Conservation (phyloP, 805 yeast species). For the Yamadazyma philogaea region DNA sequence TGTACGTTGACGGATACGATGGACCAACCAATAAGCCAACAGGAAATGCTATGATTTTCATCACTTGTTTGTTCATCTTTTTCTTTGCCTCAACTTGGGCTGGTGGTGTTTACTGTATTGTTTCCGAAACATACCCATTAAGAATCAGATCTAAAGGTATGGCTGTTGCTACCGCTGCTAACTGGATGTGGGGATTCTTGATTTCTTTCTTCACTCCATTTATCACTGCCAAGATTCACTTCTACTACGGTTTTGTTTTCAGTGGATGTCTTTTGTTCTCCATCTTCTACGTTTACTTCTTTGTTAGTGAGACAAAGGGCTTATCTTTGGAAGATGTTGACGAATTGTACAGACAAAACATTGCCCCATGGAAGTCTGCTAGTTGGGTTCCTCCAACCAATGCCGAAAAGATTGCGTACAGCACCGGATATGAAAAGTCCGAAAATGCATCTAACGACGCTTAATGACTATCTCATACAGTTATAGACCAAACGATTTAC, state of each 20-base stretch:
- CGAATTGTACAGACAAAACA: conserved; percentile 50
- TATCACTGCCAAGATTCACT: conserved; percentile 57
- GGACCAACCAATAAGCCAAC: conserved; percentile 44
- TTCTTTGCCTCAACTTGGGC: conserved; percentile 74
- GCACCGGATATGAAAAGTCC: conserved; percentile 8
- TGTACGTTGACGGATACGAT: conserved; percentile 40
- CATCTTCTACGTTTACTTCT: conserved; percentile 67
- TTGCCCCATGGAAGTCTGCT: conserved; percentile 40
- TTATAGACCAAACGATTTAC: conserved; percentile 1
- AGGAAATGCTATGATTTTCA: conserved; percentile 59
- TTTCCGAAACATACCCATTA: conserved; percentile 66
- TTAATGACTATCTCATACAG: not conserved
- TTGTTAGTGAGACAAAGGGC: conserved; percentile 77
- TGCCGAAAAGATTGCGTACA: conserved; percentile 11
- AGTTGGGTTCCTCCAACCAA: conserved; percentile 48
- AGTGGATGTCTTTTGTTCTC: conserved; percentile 61
- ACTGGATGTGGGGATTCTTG: conserved; percentile 62
- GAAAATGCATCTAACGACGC: conserved; percentile 3
- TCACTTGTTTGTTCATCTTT: conserved; percentile 61
- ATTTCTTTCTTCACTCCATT: conserved; percentile 67
- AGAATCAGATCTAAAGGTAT: conserved; percentile 60
- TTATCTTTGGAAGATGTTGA: conserved; percentile 80
- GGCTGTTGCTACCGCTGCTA: conserved; percentile 62
- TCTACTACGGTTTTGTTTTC: conserved; percentile 63
- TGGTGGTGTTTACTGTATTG: conserved; percentile 62